Conservation (phyloP, 129 eudicot genomes). For the Centaurea solstitialis region DNA sequence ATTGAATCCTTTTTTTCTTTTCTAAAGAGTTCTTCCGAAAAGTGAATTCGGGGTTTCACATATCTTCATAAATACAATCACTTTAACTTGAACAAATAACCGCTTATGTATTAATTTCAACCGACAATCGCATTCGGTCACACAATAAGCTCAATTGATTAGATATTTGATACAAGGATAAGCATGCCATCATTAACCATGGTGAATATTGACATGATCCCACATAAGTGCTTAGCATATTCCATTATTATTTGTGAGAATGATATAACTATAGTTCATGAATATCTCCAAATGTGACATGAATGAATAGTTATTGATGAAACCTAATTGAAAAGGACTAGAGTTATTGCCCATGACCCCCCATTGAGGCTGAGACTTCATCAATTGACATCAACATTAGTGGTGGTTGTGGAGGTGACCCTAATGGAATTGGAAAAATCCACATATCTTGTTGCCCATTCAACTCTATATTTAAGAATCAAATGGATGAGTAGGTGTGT, state of each 20-base stretch:
- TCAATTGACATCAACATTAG: constrained; percentile 12
- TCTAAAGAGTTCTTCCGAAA: neutral
- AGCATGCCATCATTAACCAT: constrained; percentile 9
- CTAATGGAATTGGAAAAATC: constrained; percentile 28
- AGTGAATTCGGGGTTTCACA: neutral
- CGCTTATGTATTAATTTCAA: neutral
- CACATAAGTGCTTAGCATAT: constrained; percentile 30
- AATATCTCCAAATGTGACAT: constrained; percentile 13
- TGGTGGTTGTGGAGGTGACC: constrained; percentile 29
- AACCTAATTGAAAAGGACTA: constrained; percentile 35
- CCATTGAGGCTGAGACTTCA: constrained; percentile 23
- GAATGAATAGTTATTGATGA: constrained; percentile 29
- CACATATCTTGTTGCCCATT: constrained; percentile 27
- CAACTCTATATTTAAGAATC: neutral
- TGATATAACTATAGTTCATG: neutral
- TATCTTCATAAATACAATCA: neutral
- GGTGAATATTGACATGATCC: constrained; percentile 16
- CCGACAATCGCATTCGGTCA: neutral
- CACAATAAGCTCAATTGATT: constrained; percentile 2
- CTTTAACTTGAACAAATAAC: too few species aligned
- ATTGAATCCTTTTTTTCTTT: too few species aligned
- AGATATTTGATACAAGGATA: constrained; percentile 19
- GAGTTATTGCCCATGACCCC: constrained; percentile 32
- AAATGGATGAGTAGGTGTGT: neutral
- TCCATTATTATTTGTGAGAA: constrained; percentile 17